These are phyloP conservation scores for Penicillium nucicola DNA, from an alignment of 495 filamentous ascomycete genomes.

Conservation along the genomic window DNA sequence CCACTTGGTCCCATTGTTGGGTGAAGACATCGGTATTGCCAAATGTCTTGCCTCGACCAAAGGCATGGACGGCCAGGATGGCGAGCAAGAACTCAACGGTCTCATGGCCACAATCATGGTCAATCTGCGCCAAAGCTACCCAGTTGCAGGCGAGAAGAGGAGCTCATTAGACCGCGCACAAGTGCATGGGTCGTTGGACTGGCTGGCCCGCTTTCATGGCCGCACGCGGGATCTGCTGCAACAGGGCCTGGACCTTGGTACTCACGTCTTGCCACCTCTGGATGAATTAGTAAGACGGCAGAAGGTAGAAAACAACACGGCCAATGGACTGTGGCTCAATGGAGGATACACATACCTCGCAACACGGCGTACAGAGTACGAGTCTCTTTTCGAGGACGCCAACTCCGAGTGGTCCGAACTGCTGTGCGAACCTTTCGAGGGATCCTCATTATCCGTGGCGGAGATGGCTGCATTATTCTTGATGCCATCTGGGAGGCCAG, in stretches of 20 bases:
- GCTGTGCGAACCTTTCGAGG: slow-evolving; percentile 15
- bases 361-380: slow-evolving; percentile 34
- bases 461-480: slow-evolving; percentile 31
- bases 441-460: slow-evolving; percentile 21
- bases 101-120: slow-evolving; percentile 36
- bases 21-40: slow-evolving; percentile 25
- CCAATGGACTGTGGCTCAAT: slow-evolving; percentile 31
- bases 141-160: slow-evolving; percentile 29
- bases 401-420: slow-evolving; percentile 33
- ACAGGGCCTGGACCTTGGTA: slow-evolving; percentile 15
- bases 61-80: slow-evolving; percentile 12
- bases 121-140: slow-evolving; percentile 27
- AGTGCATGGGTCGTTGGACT: slow-evolving; percentile 29
- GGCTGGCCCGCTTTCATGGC: slow-evolving; percentile 31
- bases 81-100: slow-evolving; percentile 23
- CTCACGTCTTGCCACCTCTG: slow-evolving; percentile 29
- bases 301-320: neutral
- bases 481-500: slow-evolving; percentile 23
- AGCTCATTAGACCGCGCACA: slow-evolving; percentile 19
- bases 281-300: slow-evolving; percentile 22
- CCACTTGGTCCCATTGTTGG: slow-evolving; percentile 27
- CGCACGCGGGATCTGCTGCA: slow-evolving; percentile 22
- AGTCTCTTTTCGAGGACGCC: slow-evolving; percentile 20
- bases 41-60: slow-evolving; percentile 34
- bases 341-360: slow-evolving; percentile 42